Base-by-base conservation (phyloP, 164 flowering plant species). In the Nymphaea thermarum region DNA sequence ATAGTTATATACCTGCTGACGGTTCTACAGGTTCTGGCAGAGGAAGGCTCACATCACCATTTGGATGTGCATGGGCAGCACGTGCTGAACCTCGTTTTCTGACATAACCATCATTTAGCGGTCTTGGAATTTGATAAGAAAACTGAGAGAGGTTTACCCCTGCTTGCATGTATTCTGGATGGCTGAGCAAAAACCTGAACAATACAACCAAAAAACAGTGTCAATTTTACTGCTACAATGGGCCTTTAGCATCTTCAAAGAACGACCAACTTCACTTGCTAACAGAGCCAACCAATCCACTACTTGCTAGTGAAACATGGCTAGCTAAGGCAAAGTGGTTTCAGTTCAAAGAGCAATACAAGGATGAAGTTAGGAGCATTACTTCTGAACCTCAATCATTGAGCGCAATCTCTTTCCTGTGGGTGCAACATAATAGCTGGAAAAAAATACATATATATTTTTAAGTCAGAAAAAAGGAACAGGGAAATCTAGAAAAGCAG, bases 321-420 rank as follows among this genome's bases (percentile, higher is more conserved):
- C 57, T 15, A 51, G 57, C 57, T 51, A 10, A 51, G 57, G 14
- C 0, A 51, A 51, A 10, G 3, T 51, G 57, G 57, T 51, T 51
- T 51, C 14, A 51, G 57, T 51, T 51, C 57, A 51, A 15, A 51
- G 12, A 51, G 8, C 5, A 15, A 5, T 15, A 51, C 12, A 51
- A 5, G 64, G 62, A 25, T 36, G 62, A 14, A 7, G 62, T 16
- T 10, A 62, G 18, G 36, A 15, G 70, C 81, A 61, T 51, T 80
- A 90, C 98, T 80, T 90, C 65, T 83, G 81, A 60, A 93, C 66
- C 74, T 93, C 96, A 41, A 87, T 89, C 88, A 82, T 84, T 43
- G 98, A 93, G 42, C 92, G 93, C 59, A 93, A 80, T 76, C 77
- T 82, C 82, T 93, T 93, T 68, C 93, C 93, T 15, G 91, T 73